These are phyloP conservation scores for Lactarius sp. DNA, from an alignment of 768 basidiomycete species.

Conservation along the genomic window DNA sequence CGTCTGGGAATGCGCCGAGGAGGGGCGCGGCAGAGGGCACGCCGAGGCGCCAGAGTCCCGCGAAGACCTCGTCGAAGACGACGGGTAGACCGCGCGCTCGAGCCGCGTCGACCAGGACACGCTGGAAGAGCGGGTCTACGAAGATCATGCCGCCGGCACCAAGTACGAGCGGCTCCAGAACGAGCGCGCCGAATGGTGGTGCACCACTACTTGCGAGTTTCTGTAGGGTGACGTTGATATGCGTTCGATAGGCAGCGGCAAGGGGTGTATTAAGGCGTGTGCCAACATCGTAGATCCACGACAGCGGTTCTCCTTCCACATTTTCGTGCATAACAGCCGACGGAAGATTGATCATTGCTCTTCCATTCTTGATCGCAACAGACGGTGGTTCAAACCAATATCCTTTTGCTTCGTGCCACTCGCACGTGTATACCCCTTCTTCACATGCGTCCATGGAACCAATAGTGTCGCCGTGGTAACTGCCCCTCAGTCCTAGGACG, in stretches of 20 bases:
- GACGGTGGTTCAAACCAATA: constrained; percentile 92
- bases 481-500: constrained; percentile 82
- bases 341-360: constrained; percentile 51
- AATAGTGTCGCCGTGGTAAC: constrained; percentile 97
- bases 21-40: constrained; percentile 57
- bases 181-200: constrained; percentile 60
- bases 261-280: constrained; percentile 55
- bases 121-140: constrained; percentile 94
- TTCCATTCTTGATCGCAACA: constrained; percentile 61
- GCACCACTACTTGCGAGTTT: constrained; percentile 39
- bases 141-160: constrained; percentile 98
- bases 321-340: constrained; percentile 34
- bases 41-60: constrained; percentile 86
- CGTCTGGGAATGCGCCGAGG: constrained; percentile 75
- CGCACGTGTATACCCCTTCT: constrained; percentile 88
- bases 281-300: constrained; percentile 66
- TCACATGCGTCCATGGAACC: constrained; percentile 96
- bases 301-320: constrained; percentile 43
- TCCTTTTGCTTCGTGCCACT: constrained; percentile 92
- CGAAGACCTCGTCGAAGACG: constrained; percentile 95
- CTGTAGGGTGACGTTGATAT: constrained; percentile 51
- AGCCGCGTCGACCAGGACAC: constrained; percentile 76
- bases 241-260: constrained; percentile 56
- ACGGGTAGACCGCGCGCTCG: constrained; percentile 79
- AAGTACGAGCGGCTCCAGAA: constrained; percentile 89